Evolutionary conservation across 495 filamentous ascomycete genomes (phyloP), one percentile per base, ranked within the genome.

Genomic region (Cudoniella acicularis): DNA sequence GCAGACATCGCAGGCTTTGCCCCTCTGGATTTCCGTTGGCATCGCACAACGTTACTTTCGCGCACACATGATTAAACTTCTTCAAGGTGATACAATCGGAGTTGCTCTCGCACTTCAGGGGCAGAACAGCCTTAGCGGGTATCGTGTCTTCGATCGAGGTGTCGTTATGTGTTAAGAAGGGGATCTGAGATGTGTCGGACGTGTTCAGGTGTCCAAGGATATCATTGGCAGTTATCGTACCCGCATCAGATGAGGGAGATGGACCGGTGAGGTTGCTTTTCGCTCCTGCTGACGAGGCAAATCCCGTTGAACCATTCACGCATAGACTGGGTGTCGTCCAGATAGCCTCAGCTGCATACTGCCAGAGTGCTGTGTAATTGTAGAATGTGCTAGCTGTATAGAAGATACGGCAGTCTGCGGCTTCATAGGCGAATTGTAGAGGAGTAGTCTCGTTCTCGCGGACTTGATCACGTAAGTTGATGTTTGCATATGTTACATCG

Each of bases 391-490:
- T 61, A 1, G 68, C 59, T 1, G 80, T 82, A 61, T 79, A 83
- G 61, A 80, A 83, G 58, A 83, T 72, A 10, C 79, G 68, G 69
- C 81, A 84, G 57, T 79, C 72, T 11, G 80, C 78, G 4, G 79
- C 67, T 54, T 81, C 73, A 64, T 80, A 78, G 10, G 71, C 49
- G 67, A 83, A 83, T 60, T 84, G 81, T 11, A 83, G 63, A 6
- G 80, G 80, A 0, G 68, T 73, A 2, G 49, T 49, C n/a, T 54
- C 48, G 26, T 46, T 21, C 42, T 66, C 50, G 20, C 70, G 71
- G 47, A 78, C 57, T 49, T 73, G 67, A 52, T 78, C 75, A 20
- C 72, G 68, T 25, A 77, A 65, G 52, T 77, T 78, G 57, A 78
- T 51, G 13, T 49, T 55, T 2, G 69, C 69, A 21, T 57, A 67